A percentile compares a stretch with the other conserved stretches of the same genome.
These are phyloP conservation scores for Trichodelitschia bisporula DNA, from an alignment of 495 filamentous ascomycete genomes.

Conservation along the genomic window DNA sequence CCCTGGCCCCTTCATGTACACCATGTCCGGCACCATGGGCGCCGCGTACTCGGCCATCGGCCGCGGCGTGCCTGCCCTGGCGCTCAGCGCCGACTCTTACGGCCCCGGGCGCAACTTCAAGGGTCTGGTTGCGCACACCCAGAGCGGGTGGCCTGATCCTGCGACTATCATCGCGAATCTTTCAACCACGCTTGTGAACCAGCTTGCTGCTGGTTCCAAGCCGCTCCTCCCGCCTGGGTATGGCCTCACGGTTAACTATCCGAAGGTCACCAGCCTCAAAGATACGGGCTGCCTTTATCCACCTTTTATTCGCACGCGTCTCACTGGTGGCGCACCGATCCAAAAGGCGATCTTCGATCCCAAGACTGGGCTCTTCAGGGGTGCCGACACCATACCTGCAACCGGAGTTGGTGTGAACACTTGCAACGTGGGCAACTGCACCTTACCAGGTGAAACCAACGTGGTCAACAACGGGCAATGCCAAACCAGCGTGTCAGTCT, in stretches of 20 bases:
- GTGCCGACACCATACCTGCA: conserved; percentile 2
- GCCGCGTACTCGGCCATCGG: conserved; percentile 17
- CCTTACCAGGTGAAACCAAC: conserved; percentile 13
- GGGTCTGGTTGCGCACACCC: conserved; percentile 10
- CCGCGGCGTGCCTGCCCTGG: conserved; percentile 18
- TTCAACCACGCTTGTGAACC: conserved; percentile 13
- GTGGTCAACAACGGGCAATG: conserved; percentile 9
- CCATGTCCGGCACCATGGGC: conserved; percentile 16
- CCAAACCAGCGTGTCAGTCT: conserved; percentile 12
- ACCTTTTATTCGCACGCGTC: conserved; percentile 14
- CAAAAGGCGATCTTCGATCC: conserved; percentile 12
- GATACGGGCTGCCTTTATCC: conserved; percentile 11
- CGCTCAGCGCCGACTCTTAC: conserved; percentile 12
- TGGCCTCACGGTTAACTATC: conserved; percentile 18
- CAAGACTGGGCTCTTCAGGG: conserved; percentile 14
- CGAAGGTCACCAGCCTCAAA: conserved; percentile 8
- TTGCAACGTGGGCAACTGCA: conserved; percentile 16
- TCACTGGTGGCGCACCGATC: conserved; percentile 9
- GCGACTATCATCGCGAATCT: conserved; percentile 16
- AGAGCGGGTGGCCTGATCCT: conserved; percentile 1
- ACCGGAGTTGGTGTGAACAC: conserved; percentile 6
- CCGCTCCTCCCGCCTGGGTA: conserved; percentile 17
- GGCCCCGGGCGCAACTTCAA: conserved; percentile 5
- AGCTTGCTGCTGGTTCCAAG: conserved; percentile 8
- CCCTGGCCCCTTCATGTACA: conserved; percentile 17